phyloP scores from a whole-genome alignment of 139 green algal species.

The Eudorina sp. region DNA sequence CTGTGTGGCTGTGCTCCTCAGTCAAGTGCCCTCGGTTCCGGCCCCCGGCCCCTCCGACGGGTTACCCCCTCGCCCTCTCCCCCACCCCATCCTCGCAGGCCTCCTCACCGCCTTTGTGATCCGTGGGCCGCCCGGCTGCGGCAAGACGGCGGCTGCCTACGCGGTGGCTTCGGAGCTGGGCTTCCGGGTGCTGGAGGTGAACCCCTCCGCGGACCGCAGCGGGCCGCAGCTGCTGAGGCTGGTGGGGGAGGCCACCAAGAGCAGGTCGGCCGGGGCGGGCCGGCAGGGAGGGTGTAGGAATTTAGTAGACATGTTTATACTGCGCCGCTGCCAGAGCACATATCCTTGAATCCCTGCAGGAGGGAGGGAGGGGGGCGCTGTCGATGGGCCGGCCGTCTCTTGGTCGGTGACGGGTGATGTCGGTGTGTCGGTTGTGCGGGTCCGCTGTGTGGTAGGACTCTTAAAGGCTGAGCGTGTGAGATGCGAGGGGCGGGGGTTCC shows the following conservation, averaged over 20 bases:
- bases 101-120: slow-evolving; percentile 51
- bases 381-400: too few species aligned
- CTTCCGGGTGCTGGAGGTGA: slow-evolving; percentile 69
- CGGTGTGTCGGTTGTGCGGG: neutral
- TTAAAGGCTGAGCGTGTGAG: too few species aligned
- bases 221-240: slow-evolving; percentile 53
- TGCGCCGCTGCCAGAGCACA: too few species aligned
- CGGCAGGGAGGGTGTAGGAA: neutral
- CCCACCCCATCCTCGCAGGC: neutral
- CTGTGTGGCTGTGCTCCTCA: too few species aligned
- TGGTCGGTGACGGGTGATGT: too few species aligned
- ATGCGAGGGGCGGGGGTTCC: too few species aligned
- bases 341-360: too few species aligned
- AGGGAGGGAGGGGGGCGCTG: too few species aligned
- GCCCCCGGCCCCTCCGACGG: too few species aligned
- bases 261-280: slow-evolving; percentile 1
- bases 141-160: slow-evolving; percentile 66
- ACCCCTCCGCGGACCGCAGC: slow-evolving; percentile 60
- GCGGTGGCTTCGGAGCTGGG: slow-evolving; percentile 63
- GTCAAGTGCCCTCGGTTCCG: too few species aligned
- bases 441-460: too few species aligned
- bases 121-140: slow-evolving; percentile 57
- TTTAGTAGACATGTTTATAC: too few species aligned
- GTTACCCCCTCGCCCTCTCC: neutral
- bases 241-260: slow-evolving; percentile 66